Percentiles rank a stretch among this genome's conserved stretches.
These are phyloP conservation scores for Solanum lignicaule DNA, from an alignment of 257 asterid species.

Conservation along the genomic window DNA sequence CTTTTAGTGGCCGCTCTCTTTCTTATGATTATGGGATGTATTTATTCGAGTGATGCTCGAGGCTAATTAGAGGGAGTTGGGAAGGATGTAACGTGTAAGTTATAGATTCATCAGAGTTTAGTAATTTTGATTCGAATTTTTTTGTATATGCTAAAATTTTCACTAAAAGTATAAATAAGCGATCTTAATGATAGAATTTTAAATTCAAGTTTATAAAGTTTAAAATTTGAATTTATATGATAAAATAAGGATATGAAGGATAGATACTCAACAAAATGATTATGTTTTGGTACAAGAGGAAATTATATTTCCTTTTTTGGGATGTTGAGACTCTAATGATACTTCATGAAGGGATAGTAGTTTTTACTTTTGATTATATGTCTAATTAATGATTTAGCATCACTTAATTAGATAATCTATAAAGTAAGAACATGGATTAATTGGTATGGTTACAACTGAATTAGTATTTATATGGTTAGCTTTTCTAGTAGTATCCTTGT, in stretches of 20 bases:
- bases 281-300: neutral
- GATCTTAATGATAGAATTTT: no score
- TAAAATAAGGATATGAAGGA: neutral
- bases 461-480: neutral
- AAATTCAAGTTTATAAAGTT: accelerated
- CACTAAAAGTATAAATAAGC: neutral
- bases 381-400: neutral
- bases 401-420: neutral
- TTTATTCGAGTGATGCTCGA: neutral
- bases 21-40: neutral
- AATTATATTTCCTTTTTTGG: neutral
- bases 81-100: neutral
- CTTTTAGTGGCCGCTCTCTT: neutral
- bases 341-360: no score
- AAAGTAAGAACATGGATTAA: neutral
- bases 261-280: neutral
- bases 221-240: no score
- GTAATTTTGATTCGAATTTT: neutral
- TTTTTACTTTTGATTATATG: neutral
- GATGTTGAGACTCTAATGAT: neutral
- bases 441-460: no score
- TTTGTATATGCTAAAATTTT: neutral
- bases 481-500: neutral
- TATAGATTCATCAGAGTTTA: neutral
- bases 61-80: neutral